A percentile compares a stretch with the other conserved stretches of the same genome.
These are phyloP conservation scores for Trichophaea hybrida DNA, from an alignment of 2,329 filamentous ascomycete species.

Conservation along the genomic window DNA sequence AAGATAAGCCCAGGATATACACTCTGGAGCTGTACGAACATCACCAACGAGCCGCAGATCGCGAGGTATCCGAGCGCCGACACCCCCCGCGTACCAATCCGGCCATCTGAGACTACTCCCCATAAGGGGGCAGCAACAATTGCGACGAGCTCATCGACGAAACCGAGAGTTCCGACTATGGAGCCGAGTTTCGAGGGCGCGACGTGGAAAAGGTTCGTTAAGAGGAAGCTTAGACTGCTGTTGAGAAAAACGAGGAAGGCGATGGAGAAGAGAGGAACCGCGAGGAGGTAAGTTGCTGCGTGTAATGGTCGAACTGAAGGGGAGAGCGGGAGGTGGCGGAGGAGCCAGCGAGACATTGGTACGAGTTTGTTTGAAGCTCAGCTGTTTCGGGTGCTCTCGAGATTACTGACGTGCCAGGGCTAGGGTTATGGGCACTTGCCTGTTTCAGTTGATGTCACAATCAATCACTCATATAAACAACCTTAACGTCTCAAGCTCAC, in stretches of 20 bases:
- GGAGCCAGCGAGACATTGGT: background rate
- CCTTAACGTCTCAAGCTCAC: too few species aligned
- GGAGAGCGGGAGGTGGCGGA: slow-evolving; percentile 12
- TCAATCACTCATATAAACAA: background rate
- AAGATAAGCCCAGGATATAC: slow-evolving; percentile 81
- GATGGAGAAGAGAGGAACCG: slow-evolving; percentile 74
- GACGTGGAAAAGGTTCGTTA: slow-evolving; percentile 66
- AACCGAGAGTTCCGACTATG: slow-evolving; percentile 70
- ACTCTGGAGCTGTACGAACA: slow-evolving; percentile 74
- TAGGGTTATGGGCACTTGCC: too few species aligned
- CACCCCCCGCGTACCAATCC: slow-evolving; percentile 34
- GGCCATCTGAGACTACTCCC: slow-evolving; percentile 56
- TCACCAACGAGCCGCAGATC: slow-evolving; percentile 59
- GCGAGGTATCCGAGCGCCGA: slow-evolving; percentile 67
- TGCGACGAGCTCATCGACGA: slow-evolving; percentile 70
- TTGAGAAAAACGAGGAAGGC: slow-evolving; percentile 84
- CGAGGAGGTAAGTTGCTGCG: slow-evolving; percentile 55
- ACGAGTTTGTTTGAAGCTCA: background rate
- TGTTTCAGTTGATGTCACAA: background rate
- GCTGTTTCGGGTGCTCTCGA: background rate
- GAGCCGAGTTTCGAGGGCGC: slow-evolving; percentile 56
- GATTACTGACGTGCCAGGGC: background rate
- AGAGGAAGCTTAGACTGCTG: slow-evolving; percentile 68
- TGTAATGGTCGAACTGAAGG: slow-evolving; percentile 15
- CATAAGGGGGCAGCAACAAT: slow-evolving; percentile 66